These are phyloP conservation scores for Friedmanniomyces simplex DNA, from an alignment of 495 filamentous ascomycete genomes.

Conservation along the genomic window DNA sequence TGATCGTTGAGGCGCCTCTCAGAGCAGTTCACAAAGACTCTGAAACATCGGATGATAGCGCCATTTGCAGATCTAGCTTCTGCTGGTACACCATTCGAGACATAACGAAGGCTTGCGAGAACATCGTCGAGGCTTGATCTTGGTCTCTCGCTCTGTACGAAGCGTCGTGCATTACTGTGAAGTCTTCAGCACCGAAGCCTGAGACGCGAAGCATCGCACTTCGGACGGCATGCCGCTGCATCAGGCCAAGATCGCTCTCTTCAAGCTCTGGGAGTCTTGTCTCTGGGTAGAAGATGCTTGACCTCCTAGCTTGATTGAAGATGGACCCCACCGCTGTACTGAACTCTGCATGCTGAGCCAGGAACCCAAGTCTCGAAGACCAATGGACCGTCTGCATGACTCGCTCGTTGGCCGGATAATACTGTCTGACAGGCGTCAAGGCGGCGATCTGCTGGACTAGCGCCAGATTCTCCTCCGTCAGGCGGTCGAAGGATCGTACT, in stretches of 20 bases:
- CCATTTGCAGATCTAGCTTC: neutral
- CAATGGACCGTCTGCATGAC: slow-evolving; percentile 44
- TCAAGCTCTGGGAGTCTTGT: neutral
- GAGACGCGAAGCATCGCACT: slow-evolving; percentile 39
- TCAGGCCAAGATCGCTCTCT: slow-evolving; percentile 21
- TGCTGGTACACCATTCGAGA: neutral
- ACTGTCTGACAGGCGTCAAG: slow-evolving; percentile 43
- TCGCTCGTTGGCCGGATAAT: slow-evolving; percentile 44
- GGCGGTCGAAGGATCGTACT: slow-evolving; percentile 39
- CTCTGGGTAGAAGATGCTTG: slow-evolving; percentile 6
- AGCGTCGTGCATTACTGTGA: slow-evolving; percentile 30
- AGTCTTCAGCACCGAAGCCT: slow-evolving; percentile 45
- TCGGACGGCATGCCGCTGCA: slow-evolving; percentile 37
- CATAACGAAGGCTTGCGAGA: neutral
- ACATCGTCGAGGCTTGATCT: neutral
- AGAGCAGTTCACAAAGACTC: neutral
- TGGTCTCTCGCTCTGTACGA: slow-evolving; percentile 24
- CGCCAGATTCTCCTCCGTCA: slow-evolving; percentile 33
- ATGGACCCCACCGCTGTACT: slow-evolving; percentile 33
- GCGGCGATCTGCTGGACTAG: slow-evolving; percentile 38
- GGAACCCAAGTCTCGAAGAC: slow-evolving; percentile 33
- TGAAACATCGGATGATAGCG: neutral
- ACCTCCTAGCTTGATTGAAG: slow-evolving; percentile 31
- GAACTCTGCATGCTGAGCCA: slow-evolving; percentile 46
- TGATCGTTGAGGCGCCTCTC: too few species aligned